These are phyloP conservation scores for Collariella sp. DNA, from an alignment of 495 filamentous ascomycete genomes.

Conservation along the genomic window DNA sequence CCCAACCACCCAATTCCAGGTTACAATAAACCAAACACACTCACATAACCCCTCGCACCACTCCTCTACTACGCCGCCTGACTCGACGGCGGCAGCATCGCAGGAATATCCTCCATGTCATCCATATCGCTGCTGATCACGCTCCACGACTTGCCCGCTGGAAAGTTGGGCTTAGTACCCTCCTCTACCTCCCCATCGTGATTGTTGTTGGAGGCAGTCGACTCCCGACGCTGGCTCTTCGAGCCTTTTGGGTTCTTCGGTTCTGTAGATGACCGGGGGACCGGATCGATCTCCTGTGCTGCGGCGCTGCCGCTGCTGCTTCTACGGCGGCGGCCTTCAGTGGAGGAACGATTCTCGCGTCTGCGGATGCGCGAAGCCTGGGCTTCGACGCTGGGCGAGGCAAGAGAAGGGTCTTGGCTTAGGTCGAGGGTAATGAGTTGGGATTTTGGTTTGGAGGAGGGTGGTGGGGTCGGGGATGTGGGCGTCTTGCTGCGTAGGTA, in stretches of 20 bases:
- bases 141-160: background rate
- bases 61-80: conserved; percentile 9
- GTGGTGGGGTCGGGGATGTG: too few relatives aligned
- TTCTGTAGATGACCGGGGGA: background rate
- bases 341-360: conserved; percentile 1
- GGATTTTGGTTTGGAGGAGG: background rate
- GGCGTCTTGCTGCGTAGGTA: background rate
- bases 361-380: background rate
- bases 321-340: too few relatives aligned
- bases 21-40: too few relatives aligned
- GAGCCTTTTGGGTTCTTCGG: background rate
- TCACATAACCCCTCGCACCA: too few relatives aligned
- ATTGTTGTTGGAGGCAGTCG: background rate
- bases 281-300: background rate
- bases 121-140: conserved; percentile 22
- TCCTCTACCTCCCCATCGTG: background rate
- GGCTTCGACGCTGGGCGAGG: conserved; percentile 4
- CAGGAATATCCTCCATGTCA: conserved; percentile 31
- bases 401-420: background rate
- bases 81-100: conserved; percentile 15
- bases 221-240: background rate
- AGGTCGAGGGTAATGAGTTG: background rate
- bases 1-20: too few relatives aligned
- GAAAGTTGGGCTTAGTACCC: background rate
- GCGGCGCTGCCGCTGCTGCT: background rate